Base-by-base conservation (phyloP, 2,329 filamentous ascomycete genomes). In the Trichoderma sp. region DNA sequence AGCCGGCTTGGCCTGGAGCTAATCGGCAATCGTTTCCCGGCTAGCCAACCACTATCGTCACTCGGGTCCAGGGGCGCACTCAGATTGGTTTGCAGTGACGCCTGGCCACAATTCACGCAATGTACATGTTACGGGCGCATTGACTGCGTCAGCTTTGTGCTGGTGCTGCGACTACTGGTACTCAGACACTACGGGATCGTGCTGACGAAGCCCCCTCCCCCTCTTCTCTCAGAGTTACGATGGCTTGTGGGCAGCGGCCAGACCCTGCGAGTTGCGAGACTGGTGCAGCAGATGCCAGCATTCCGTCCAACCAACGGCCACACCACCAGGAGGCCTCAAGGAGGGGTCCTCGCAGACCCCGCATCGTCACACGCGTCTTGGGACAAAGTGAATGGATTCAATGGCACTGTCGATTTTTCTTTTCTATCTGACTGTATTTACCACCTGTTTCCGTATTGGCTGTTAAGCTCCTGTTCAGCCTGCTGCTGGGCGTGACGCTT, bases 401-500 rank as follows among this genome's bases (percentile, higher is more conserved):
- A 68, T 56, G 47, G 61, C 49, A 56, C 56, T 37, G 53, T 70
- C 56, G 24, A 56, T 53, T 60, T 69, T 59, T 40, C 11, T 57
- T 64, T 47, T 68, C 66, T 62, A 68, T 68, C 58, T 62, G 58
- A 63, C 68, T 35, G 56, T 67, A 37, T 68, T 59, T 64, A 61
- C 63, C 68, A 68, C n/a, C 6, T 63, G 60, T 57, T 14, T 47
- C 57, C 68, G 55, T 70, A 68, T 35, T 76, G 70, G 24, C 70
- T 43, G 21, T 24, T 21, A 19, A 77, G 72, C 52, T 73, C 72
- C 29, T 76, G 70, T 64, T 76, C 74, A 0, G 72, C 76, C 29
- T 77, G 75, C 6, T 19, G 13, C 27, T 73, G 70, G 0, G 75
- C 76, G 49, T 78, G 76, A 14, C 72, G 72, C 75, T 78, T 78